Evolutionary conservation across 2,329 filamentous ascomycete genomes (phyloP), one percentile per base, ranked within the genome.

Genomic region (Helotiales sp.): DNA sequence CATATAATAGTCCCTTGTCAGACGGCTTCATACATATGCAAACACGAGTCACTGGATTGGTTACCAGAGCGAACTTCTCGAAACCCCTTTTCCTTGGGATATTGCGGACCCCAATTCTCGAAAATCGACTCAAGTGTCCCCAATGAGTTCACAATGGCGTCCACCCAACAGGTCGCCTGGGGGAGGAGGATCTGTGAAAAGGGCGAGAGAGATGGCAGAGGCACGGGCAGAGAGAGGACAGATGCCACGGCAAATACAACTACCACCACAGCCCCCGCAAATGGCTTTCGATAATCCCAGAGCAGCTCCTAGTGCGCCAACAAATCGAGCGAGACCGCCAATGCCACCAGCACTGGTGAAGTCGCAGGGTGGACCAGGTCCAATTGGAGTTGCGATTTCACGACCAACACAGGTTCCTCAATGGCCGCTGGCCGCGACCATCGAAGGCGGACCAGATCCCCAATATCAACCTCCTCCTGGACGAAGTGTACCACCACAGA

Each of bases 151-250:
- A 58, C 63, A 63, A 66, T 67, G 66, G 66, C 57, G 52, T 47
- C 54, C 50, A 36, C 58, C 62, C 40, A 52, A 61, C 44, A 51
- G 58, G 38, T 42, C 55, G 30, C 38, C 54, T 52, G 60, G 54
- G 25, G 63, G 60, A 71, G 75, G 72, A 65, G 79, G 79, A 67
- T 83, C 82, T 59, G 77, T 83, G 65, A 79, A 71, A 71, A 78
- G 77, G 69, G 82, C 81, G 36, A 79, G 82, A 70, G 81, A 85
- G 70, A 76, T 75, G 63, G 78, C 77, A 56, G 74, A 77, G 66
- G 76, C 74, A 59, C 78, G 76, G 33, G 57, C 31, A 22, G 15
- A 25, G 22, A 24, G 22, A 25, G 22, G 22, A 44, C 27, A 30
- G 10, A 22, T 69, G 36, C 68, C 70, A 27, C 66, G 63, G 57